Conservation (phyloP, 805 yeast species). For the Candida endomychidarum region DNA sequence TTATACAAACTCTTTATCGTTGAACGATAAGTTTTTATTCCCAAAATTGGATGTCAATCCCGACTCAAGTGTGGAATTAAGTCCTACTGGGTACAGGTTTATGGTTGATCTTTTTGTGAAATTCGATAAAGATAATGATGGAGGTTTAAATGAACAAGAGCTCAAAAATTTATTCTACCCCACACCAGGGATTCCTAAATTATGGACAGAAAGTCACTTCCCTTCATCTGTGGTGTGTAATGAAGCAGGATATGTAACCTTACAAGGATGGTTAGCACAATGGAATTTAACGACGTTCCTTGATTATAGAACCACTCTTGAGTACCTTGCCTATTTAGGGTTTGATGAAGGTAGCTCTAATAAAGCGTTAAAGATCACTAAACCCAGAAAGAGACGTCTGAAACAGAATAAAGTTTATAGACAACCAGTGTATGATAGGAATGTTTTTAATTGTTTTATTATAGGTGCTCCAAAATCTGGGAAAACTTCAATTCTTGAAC, state of each 20-base stretch:
- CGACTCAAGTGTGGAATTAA: constrained; percentile 80
- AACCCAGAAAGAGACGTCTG: constrained; percentile 70
- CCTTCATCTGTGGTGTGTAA: constrained; percentile 88
- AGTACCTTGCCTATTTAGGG: constrained; percentile 87
- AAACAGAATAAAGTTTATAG: constrained; percentile 64
- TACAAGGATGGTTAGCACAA: constrained; percentile 99
- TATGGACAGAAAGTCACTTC: constrained; percentile 84
- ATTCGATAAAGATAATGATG: constrained; percentile 95
- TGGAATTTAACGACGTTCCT: constrained; percentile 96
- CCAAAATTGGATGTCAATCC: constrained; percentile 77
- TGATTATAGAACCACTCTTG: constrained; percentile 80
- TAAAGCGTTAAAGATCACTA: constrained; percentile 66
- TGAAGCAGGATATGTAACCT: constrained; percentile 83
- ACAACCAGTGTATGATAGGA: constrained; percentile 72
- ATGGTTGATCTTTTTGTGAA: constrained; percentile 84
- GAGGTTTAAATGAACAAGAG: constrained; percentile 82
- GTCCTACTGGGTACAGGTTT: constrained; percentile 90
- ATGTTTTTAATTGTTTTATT: constrained; percentile 87
- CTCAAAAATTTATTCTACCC: constrained; percentile 70
- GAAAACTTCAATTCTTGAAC: constrained; percentile 78
- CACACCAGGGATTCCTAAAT: constrained; percentile 87
- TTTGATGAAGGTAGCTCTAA: constrained; percentile 53
- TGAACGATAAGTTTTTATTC: constrained; percentile 73
- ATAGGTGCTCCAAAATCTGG: constrained; percentile 87
- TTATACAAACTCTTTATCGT: constrained; percentile 87